These are phyloP conservation scores for Atkinsonella texensis DNA, from an alignment of 2,329 filamentous ascomycete species.

Conservation along the genomic window DNA sequence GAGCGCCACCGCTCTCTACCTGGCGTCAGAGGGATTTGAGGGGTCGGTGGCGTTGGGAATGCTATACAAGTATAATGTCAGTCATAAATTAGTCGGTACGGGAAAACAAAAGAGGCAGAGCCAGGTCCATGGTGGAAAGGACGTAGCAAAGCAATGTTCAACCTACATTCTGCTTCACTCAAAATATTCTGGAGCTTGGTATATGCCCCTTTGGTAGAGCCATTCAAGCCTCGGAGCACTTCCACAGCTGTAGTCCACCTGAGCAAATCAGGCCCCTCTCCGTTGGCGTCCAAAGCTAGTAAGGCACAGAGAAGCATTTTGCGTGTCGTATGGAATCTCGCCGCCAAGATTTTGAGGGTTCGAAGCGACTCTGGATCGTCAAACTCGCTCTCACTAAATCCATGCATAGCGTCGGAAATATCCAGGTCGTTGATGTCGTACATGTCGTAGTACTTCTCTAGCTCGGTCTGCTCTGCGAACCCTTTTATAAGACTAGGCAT, in stretches of 20 bases:
- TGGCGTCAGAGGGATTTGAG: slow-evolving; percentile 52
- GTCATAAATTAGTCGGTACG: not conserved
- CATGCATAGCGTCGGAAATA: slow-evolving; percentile 55
- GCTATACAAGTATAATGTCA: slow-evolving; percentile 21
- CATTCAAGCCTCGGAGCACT: slow-evolving; percentile 55
- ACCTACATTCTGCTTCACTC: slow-evolving; percentile 67
- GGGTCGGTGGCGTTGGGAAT: slow-evolving; percentile 41
- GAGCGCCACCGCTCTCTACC: slow-evolving; percentile 74
- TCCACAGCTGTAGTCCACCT: slow-evolving; percentile 72
- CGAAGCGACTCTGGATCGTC: slow-evolving; percentile 71
- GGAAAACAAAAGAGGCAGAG: not conserved
- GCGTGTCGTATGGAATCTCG: slow-evolving; percentile 66
- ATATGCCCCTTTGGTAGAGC: slow-evolving; percentile 48
- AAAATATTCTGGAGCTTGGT: slow-evolving; percentile 57
- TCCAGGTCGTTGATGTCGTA: slow-evolving; percentile 69
- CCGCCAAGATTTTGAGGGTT: slow-evolving; percentile 68
- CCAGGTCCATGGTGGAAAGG: not conserved
- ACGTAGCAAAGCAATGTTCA: not conserved
- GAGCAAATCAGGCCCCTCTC: slow-evolving; percentile 61
- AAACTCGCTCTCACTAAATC: slow-evolving; percentile 53
- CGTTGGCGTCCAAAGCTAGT: slow-evolving; percentile 72
- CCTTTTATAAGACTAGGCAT: slow-evolving; percentile 56
- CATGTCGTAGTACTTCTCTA: slow-evolving; percentile 88
- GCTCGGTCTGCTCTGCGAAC: slow-evolving; percentile 65
- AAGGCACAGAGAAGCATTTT: slow-evolving; percentile 84